Base-by-base conservation (phyloP, 2,329 filamentous ascomycete species). In the Chaetomiaceae sp. region DNA sequence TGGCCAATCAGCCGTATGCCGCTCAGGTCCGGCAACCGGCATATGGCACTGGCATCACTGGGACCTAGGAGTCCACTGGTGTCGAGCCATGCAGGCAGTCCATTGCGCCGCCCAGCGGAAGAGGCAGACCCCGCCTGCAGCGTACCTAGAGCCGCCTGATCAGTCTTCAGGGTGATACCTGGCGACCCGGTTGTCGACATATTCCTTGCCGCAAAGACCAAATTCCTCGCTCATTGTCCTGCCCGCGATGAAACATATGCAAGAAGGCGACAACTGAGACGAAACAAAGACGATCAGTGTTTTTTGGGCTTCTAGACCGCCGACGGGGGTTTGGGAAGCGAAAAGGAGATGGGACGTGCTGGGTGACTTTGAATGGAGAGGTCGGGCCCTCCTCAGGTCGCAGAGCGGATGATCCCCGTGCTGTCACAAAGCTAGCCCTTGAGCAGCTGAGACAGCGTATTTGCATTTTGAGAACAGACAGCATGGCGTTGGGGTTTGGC, bases 31-130 rank as follows among this genome's bases (percentile, higher is more conserved):
- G 74, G 44, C 73, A 77, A 54, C 71, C 75, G 61, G 76, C 73
- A 63, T 82, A 81, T 60, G 77, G 79, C 23, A 74, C 78, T 49
- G 78, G 78, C 48, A 79, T 80, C 73, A 75, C 79, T 51, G 76
- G 76, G 54, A 78, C 74, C 63, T 83, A 73, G 72, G 50, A 51
- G 30, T 20, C 41, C 9, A 25, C 48, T 33, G 23, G 34, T 44
- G 45, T 12, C 20, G 25, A 25, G 31, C 21, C 25, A 12, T 37
- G 50, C 44, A 27, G 41, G 47, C 30, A 39, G 38, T 31, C 48
- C 41, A 40, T 30, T 49, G 43, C 52, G 42, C 43, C 31, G 45
- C 49, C 48, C 34, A 40, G 52, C 23, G 41, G 20, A n/a, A 39
- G 41, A 42, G 50, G 47, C 50, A 55, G 44, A 48, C 42, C 19